Evolutionary conservation across 1,284 basidiomycete genomes (phyloP).

Genomic region (Mixia osmundae): DNA sequence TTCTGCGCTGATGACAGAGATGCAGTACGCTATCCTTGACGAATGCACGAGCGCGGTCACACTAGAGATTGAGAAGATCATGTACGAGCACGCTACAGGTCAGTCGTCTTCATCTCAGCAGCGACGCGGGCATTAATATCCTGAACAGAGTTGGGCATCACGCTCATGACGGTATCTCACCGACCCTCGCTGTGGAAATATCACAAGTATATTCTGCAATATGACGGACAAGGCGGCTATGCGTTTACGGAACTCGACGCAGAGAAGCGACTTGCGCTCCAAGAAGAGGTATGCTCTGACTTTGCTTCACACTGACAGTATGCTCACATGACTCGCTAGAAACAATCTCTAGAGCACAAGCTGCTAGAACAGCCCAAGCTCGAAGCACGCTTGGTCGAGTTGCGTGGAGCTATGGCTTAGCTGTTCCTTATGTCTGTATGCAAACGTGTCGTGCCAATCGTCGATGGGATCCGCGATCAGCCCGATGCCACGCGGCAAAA

Average conservation of each 20-base stretch:
- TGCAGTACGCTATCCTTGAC: slow-evolving; percentile 78
- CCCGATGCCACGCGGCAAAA: too few species aligned
- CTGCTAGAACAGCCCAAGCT: slow-evolving; percentile 43
- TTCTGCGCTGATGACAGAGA: too few species aligned
- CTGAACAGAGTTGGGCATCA: slow-evolving; percentile 18
- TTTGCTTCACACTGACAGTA: background rate
- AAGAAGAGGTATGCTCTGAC: slow-evolving; percentile 59
- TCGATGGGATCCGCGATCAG: too few species aligned
- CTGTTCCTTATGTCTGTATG: too few species aligned
- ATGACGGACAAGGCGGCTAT: slow-evolving; percentile 31
- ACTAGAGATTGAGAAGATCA: slow-evolving; percentile 31
- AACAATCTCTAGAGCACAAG: slow-evolving; percentile 21
- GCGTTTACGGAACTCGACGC: slow-evolving; percentile 65
- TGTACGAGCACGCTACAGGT: slow-evolving; percentile 96
- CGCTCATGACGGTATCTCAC: slow-evolving; percentile 28
- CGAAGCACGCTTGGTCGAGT: slow-evolving; percentile 46
- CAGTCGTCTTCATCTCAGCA: too few species aligned
- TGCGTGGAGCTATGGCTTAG: too few species aligned
- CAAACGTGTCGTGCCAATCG: too few species aligned
- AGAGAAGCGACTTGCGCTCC: slow-evolving; percentile 67
- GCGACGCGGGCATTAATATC: slow-evolving; percentile 29
- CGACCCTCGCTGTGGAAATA: slow-evolving; percentile 81
- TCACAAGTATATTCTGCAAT: slow-evolving; percentile 75
- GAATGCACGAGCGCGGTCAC: slow-evolving; percentile 90
- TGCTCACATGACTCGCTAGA: slow-evolving; percentile 6